Conservation (phyloP, 1,139 yeast species). For the Blastobotrys malaysiensis region DNA sequence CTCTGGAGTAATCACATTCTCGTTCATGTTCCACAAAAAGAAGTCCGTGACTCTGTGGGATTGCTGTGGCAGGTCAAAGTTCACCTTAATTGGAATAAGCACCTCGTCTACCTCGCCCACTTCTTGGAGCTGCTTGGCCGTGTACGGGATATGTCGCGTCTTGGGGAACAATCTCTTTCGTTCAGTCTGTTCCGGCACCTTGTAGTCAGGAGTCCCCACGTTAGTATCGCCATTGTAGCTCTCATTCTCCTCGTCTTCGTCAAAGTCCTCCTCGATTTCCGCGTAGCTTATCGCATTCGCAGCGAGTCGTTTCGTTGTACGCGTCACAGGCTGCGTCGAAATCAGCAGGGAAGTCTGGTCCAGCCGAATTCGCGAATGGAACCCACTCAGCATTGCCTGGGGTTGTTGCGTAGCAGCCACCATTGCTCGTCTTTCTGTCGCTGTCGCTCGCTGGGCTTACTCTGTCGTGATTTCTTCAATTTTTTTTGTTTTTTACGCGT, state of each 20-base stretch:
- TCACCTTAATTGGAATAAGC: constrained; percentile 74
- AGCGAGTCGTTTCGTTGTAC: constrained; percentile 68
- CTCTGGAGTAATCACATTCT: constrained; percentile 68
- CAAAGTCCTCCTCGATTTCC: constrained; percentile 71
- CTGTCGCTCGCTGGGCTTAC: neutral
- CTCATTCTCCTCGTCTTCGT: constrained; percentile 55
- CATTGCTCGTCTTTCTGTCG: constrained; percentile 21
- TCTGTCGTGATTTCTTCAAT: neutral
- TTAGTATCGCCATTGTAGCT: constrained; percentile 6
- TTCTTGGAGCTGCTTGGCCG: constrained; percentile 31
- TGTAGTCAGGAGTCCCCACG: constrained; percentile 8
- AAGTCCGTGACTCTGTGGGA: constrained; percentile 58
- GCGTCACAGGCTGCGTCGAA: constrained; percentile 64
- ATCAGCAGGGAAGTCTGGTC: constrained; percentile 65
- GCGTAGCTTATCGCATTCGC: constrained; percentile 64
- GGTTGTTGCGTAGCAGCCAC: constrained; percentile 35
- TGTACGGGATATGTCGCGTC: constrained; percentile 32
- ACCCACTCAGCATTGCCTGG: constrained; percentile 71
- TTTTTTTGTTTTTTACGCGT: neutral
- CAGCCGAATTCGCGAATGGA: constrained; percentile 57
- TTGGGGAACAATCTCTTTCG: constrained; percentile 6
- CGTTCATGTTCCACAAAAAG: constrained; percentile 87
- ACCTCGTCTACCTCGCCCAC: constrained; percentile 38
- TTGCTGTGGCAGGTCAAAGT: constrained; percentile 55
- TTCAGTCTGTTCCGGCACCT: constrained; percentile 3